These are phyloP conservation scores for Amauroascus verrucosus DNA, from an alignment of 2,329 filamentous ascomycete genomes.

Conservation along the genomic window DNA sequence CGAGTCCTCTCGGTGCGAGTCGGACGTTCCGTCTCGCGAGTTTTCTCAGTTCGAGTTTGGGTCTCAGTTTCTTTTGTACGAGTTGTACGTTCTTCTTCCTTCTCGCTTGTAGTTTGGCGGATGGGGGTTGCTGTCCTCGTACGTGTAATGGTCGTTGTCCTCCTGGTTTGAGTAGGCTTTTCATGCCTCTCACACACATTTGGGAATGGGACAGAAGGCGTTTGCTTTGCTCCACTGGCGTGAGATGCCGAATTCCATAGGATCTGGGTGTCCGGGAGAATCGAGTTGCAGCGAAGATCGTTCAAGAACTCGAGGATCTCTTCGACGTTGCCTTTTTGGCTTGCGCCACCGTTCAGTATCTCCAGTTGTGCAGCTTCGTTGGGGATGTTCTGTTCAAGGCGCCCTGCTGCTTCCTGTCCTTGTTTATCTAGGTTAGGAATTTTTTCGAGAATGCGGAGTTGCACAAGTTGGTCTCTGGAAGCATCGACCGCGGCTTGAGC, in stretches of 20 bases:
- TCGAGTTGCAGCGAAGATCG: background rate
- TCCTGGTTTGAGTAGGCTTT: background rate
- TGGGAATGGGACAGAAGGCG: background rate
- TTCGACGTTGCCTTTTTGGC: background rate
- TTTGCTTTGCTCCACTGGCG: background rate
- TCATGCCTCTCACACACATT: background rate
- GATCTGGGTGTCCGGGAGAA: conserved; percentile 9
- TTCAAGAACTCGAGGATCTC: background rate
- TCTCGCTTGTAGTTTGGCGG: background rate
- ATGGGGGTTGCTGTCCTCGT: background rate
- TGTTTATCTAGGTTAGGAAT: background rate
- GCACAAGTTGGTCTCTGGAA: background rate
- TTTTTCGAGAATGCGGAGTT: background rate
- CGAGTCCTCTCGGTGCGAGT: background rate
- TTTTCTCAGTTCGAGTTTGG: background rate
- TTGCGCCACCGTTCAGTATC: background rate
- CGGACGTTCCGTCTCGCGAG: background rate
- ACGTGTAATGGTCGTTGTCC: background rate
- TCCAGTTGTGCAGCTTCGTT: background rate
- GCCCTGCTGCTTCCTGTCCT: background rate
- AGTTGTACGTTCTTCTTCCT: background rate
- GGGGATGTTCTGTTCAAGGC: background rate
- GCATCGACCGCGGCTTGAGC: conserved; percentile 1
- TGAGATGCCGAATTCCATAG: conserved; percentile 2
- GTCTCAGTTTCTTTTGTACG: background rate